These are phyloP conservation scores for Piromyces sp. DNA, from an alignment of 192 early-diverging fungal genomes.

Conservation along the genomic window DNA sequence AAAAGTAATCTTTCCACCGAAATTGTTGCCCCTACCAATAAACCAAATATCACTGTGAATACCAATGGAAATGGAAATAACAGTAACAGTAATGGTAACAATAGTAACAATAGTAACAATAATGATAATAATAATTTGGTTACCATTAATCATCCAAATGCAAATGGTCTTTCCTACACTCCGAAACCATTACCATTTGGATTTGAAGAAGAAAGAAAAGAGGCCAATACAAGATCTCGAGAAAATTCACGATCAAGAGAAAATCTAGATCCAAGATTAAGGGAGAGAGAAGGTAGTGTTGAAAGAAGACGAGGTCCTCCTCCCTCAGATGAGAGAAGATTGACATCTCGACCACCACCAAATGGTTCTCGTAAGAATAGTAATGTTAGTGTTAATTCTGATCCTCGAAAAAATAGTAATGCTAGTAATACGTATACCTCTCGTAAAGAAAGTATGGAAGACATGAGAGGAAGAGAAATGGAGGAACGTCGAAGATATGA, in stretches of 20 bases:
- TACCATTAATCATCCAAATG: background rate
- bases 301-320: background rate
- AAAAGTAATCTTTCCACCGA: background rate
- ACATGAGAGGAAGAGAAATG: background rate
- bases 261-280: background rate
- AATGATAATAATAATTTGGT: background rate
- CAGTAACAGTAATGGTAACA: too few relatives aligned
- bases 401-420: too few relatives aligned
- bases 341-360: too few relatives aligned
- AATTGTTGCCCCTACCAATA: too few relatives aligned
- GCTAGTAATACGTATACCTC: too few relatives aligned
- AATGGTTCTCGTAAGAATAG: too few relatives aligned
- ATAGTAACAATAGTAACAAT: background rate
- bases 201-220: background rate
- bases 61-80: too few relatives aligned
- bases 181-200: background rate
- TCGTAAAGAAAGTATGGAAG: too few relatives aligned
- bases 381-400: too few relatives aligned
- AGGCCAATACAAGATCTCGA: background rate
- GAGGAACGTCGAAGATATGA: background rate
- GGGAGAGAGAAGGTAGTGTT: background rate
- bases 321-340: too few relatives aligned
- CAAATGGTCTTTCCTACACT: background rate
- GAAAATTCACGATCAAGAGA: background rate
- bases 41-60: too few relatives aligned